Percentiles rank a stretch among this genome's conserved stretches.
These are phyloP conservation scores for Penicillium sp. DNA, from an alignment of 2,329 filamentous ascomycete species.

Conservation along the genomic window DNA sequence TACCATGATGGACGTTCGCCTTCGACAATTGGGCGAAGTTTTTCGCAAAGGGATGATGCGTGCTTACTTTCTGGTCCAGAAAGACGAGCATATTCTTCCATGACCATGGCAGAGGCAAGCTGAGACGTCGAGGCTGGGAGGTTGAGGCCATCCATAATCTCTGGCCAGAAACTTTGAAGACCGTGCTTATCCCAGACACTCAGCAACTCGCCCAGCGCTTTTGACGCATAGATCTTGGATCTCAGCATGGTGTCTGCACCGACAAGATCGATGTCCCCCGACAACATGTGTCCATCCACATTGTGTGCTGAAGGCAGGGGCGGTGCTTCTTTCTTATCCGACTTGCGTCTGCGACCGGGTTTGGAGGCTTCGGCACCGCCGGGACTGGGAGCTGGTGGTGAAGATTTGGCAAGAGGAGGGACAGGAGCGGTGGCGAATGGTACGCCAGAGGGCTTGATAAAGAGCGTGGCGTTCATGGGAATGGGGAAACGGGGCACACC, in stretches of 20 bases:
- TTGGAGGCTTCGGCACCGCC: constrained; percentile 58
- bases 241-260: constrained; percentile 84
- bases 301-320: constrained; percentile 73
- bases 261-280: constrained; percentile 92
- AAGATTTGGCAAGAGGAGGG: constrained; percentile 39
- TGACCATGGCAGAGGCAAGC: constrained; percentile 74
- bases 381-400: constrained; percentile 45
- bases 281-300: constrained; percentile 96
- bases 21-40: constrained; percentile 74
- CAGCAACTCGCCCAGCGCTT: constrained; percentile 82
- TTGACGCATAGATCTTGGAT: constrained; percentile 82
- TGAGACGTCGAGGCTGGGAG: constrained; percentile 83
- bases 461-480: constrained; percentile 83
- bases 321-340: constrained; percentile 74
- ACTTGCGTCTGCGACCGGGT: constrained; percentile 73
- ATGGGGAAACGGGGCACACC: constrained; percentile 88
- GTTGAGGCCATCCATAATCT: constrained; percentile 68
- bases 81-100: constrained; percentile 80
- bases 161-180: constrained; percentile 52
- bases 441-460: constrained; percentile 89
- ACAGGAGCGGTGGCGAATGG: constrained; percentile 62
- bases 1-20: constrained; percentile 78
- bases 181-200: constrained; percentile 65
- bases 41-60: constrained; percentile 46
- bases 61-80: constrained; percentile 34